These are phyloP conservation scores for Ophiostoma novo-ulmi DNA, from an alignment of 2,329 filamentous ascomycete species.

Conservation along the genomic window DNA sequence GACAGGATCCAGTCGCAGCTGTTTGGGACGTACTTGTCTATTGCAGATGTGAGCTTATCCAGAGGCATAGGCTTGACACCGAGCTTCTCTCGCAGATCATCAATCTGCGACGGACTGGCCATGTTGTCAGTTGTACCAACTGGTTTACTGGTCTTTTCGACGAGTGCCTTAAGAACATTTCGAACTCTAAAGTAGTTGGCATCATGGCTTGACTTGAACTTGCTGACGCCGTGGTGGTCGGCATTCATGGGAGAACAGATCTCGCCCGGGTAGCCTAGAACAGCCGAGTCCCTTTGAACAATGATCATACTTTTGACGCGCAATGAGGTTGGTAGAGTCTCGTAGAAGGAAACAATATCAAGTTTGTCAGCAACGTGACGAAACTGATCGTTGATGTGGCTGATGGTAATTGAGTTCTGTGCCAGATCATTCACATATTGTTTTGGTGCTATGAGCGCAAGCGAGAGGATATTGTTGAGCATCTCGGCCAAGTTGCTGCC, in stretches of 20 bases:
- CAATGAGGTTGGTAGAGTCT: neutral
- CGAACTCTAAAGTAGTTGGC: neutral
- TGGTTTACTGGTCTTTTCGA: neutral
- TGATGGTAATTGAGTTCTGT: neutral
- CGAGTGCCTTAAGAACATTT: neutral
- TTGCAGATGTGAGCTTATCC: neutral
- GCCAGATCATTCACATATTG: neutral
- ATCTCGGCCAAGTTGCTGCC: neutral
- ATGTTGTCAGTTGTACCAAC: neutral
- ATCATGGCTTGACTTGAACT: neutral
- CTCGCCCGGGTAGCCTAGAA: too few relatives aligned
- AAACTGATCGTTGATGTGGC: neutral
- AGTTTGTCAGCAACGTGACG: neutral
- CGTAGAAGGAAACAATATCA: neutral
- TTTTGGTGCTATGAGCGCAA: neutral
- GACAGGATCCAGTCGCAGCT: neutral
- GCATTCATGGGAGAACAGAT: too few relatives aligned
- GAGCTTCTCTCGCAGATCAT: neutral
- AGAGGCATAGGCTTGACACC: neutral
- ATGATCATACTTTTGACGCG: neutral
- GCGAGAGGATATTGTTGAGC: neutral
- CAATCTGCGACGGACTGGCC: neutral
- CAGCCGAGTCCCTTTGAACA: neutral
- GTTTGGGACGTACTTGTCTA: neutral
- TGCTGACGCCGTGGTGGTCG: neutral